Evolutionary conservation across 2,329 filamentous ascomycete species (phyloP), one percentile per base, ranked within the genome.

Genomic region (Dactylonectria estremocensis): DNA sequence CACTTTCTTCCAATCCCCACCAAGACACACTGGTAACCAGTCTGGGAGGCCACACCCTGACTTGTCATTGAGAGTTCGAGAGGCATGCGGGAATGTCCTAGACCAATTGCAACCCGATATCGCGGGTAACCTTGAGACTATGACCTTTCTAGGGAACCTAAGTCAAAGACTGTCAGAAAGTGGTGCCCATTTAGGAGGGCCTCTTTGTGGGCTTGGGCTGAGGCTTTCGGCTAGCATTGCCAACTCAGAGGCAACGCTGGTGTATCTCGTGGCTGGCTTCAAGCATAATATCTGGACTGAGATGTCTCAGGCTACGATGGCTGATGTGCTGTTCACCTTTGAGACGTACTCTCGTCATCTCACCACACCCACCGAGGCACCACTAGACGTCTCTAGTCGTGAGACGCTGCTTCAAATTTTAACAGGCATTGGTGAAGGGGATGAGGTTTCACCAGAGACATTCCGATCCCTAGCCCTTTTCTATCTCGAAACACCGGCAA

Each of bases 91-190:
- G 40, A 70, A 63, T 13, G 64, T 77, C 10, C 56, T 76, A 24
- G 22, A 37, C 28, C 48, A 65, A 28, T 18, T 61, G 31, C n/a
- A 60, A n/a, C 40, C 57, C 9, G 52, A 65, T 40, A 53, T 43
- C 9, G 31, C 56, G 22, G 40, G 55, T n/a, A 58, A 24, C 14
- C 66, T 71, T 6, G 69, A 78, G 54, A 69, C 69, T 11, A 72
- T 86, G 45, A 67, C 74, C 1, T 79, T 86, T 56, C 69, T 86
- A 24, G 83, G 84, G 60, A 84, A 85, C 67, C 61, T 86, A 14
- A 71, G 76, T 28, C 74, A 82, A 49, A 78, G 77, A 49, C 71
- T 83, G 10, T 71, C 77, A 3, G 66, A 67, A 8, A 64, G 73
- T 20, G 69, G 66, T 5, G 56, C 70, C 7, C 63, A 70, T 24